Evolutionary conservation across 306 rosid genomes (phyloP).

Genomic region (Citrullus mucosospermus): DNA sequence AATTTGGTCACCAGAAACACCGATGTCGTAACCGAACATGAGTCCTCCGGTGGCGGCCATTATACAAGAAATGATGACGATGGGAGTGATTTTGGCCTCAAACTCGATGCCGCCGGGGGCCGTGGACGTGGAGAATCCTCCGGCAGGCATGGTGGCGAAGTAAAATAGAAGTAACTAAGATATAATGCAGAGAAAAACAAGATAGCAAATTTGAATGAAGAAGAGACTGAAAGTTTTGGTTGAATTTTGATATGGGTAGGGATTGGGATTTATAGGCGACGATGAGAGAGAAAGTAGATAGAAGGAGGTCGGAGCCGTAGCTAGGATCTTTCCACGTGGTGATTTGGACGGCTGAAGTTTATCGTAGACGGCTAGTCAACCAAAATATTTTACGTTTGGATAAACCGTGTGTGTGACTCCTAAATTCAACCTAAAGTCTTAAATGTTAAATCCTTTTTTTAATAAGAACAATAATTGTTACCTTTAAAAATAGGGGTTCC

Average conservation of each 20-base stretch:
- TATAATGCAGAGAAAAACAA: background rate
- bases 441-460: background rate
- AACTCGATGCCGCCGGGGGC: conserved; percentile 17
- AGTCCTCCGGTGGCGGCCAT: conserved; percentile 95
- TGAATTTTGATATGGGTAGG: background rate
- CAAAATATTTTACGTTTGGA: background rate
- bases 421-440: background rate
- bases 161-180: background rate
- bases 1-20: conserved; percentile 53
- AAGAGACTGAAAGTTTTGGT: background rate
- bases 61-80: conserved; percentile 63
- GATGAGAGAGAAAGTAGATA: background rate
- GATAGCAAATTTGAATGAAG: background rate
- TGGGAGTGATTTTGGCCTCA: conserved; percentile 81
- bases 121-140: conserved; percentile 17
- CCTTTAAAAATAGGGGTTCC: background rate
- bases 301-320: conserved; percentile 10
- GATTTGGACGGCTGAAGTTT: conserved; percentile 1
- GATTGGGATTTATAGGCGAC: background rate
- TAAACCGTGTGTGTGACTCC: conserved; percentile 4
- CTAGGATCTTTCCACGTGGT: conserved; percentile 24
- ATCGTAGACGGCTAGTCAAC: background rate
- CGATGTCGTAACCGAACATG: conserved; percentile 79
- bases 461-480: background rate
- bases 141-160: conserved; percentile 8